phyloP scores from a whole-genome alignment of 805 yeast species.

The Lachancea thermotolerans region DNA sequence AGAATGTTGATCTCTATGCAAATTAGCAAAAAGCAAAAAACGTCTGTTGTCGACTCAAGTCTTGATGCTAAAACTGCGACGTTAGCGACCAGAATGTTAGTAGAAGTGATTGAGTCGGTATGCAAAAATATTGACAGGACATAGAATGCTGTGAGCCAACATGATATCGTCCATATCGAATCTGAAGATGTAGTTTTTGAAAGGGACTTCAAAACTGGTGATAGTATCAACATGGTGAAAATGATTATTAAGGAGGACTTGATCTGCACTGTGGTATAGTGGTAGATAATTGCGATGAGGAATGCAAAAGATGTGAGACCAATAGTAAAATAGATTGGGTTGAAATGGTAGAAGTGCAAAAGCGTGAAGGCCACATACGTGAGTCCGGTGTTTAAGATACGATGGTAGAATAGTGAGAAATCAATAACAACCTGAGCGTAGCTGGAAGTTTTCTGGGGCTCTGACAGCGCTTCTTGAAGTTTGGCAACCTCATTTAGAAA shows the following conservation, averaged over 20 bases:
- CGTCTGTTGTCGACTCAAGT: slow-evolving; percentile 62
- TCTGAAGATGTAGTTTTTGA: slow-evolving; percentile 88
- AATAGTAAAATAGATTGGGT: slow-evolving; percentile 19
- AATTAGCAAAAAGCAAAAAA: slow-evolving; percentile 71
- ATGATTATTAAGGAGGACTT: slow-evolving; percentile 67
- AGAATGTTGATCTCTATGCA: slow-evolving; percentile 29
- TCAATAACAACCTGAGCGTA: slow-evolving; percentile 19
- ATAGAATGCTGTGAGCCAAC: slow-evolving; percentile 68
- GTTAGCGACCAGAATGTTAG: slow-evolving; percentile 76
- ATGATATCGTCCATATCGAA: slow-evolving; percentile 88
- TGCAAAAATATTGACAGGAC: slow-evolving; percentile 31
- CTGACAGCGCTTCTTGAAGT: slow-evolving; percentile 10
- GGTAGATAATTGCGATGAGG: neutral
- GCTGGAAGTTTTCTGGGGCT: slow-evolving; percentile 16
- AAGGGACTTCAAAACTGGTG: slow-evolving; percentile 85
- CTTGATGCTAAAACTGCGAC: slow-evolving; percentile 91
- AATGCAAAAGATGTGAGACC: slow-evolving; percentile 15
- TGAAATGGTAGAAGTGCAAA: slow-evolving; percentile 18
- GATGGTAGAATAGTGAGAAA: slow-evolving; percentile 23
- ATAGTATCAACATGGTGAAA: slow-evolving; percentile 64
- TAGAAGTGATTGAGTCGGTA: slow-evolving; percentile 52
- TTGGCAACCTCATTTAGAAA: slow-evolving; percentile 41
- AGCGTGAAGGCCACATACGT: slow-evolving; percentile 56
- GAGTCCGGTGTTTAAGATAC: slow-evolving; percentile 50
- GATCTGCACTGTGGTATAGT: slow-evolving; percentile 28